These are phyloP conservation scores for Pleurotus eryngii DNA, from an alignment of 768 basidiomycete genomes.

Conservation along the genomic window DNA sequence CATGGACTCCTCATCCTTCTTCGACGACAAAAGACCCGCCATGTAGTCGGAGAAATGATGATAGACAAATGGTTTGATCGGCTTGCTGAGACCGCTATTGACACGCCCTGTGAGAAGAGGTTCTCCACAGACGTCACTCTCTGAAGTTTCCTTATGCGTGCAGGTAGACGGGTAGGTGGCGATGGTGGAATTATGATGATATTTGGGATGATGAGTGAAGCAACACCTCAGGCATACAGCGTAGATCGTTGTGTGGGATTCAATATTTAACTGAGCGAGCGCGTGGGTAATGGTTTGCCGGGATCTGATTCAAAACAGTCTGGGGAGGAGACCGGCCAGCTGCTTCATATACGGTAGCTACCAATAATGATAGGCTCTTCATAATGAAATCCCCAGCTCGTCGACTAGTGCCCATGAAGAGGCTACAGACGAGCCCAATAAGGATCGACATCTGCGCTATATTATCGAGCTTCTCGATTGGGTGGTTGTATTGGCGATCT, in stretches of 20 bases:
- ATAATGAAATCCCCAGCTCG: constrained; percentile 6
- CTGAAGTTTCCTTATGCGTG: too few species aligned
- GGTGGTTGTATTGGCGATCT: too few species aligned
- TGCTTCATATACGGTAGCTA: not conserved
- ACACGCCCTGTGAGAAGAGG: too few species aligned
- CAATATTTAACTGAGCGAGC: constrained; percentile 8
- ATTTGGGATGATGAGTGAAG: too few species aligned
- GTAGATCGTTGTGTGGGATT: constrained; percentile 4
- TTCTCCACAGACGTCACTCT: too few species aligned
- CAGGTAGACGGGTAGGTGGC: too few species aligned
- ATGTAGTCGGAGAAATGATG: constrained; percentile 12
- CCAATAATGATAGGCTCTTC: not conserved
- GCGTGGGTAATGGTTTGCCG: not conserved
- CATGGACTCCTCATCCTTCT: constrained; percentile 9
- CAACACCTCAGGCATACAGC: not conserved
- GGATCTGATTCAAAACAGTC: not conserved
- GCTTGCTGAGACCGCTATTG: not conserved
- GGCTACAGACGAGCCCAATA: constrained; percentile 6
- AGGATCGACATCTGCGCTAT: constrained; percentile 7
- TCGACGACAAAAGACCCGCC: constrained; percentile 6
- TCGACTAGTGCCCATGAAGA: constrained; percentile 3
- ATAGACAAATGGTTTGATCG: constrained; percentile 13
- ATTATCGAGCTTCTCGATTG: too few species aligned
- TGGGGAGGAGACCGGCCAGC: not conserved
- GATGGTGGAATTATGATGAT: too few species aligned